Conservation (phyloP, 2,329 filamentous ascomycete genomes). For the Zymoseptoria ardabiliae region DNA sequence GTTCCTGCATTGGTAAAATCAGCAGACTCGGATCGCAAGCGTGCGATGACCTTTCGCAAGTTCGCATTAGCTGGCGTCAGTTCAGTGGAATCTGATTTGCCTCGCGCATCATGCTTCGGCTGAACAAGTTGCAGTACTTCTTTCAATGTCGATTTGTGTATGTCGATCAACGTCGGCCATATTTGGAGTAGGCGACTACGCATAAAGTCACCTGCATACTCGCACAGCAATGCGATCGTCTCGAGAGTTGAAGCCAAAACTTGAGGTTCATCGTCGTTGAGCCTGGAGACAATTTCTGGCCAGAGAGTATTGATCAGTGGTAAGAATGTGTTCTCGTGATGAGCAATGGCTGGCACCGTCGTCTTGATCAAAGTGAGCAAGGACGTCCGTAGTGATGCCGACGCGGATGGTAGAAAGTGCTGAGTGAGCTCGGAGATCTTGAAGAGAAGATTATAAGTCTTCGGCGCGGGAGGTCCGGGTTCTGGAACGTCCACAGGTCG, state of each 20-base stretch:
- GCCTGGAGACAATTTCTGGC: conserved; percentile 67
- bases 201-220: conserved; percentile 73
- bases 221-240: conserved; percentile 61
- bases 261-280: conserved; percentile 60
- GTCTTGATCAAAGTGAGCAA: conserved; percentile 70
- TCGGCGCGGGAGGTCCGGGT: conserved; percentile 56
- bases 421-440: conserved; percentile 79
- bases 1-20: conserved; percentile 50
- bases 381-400: conserved; percentile 67
- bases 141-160: conserved; percentile 13
- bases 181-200: conserved; percentile 64
- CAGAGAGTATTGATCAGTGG: conserved; percentile 86
- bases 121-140: conserved; percentile 6
- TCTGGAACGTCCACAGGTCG: conserved; percentile 22
- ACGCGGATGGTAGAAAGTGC: conserved; percentile 81
- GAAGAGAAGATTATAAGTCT: conserved; percentile 72
- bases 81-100: background rate
- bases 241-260: conserved; percentile 64
- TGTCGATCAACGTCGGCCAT: conserved; percentile 45
- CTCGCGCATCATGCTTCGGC: background rate
- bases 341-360: conserved; percentile 62
- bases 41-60: conserved; percentile 12
- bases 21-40: conserved; percentile 13
- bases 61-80: background rate
- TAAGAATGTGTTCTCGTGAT: conserved; percentile 74